Evolutionary conservation across 2,329 filamentous ascomycete genomes (phyloP), one percentile per base, ranked within the genome.

Genomic region (Claviceps capensis): DNA sequence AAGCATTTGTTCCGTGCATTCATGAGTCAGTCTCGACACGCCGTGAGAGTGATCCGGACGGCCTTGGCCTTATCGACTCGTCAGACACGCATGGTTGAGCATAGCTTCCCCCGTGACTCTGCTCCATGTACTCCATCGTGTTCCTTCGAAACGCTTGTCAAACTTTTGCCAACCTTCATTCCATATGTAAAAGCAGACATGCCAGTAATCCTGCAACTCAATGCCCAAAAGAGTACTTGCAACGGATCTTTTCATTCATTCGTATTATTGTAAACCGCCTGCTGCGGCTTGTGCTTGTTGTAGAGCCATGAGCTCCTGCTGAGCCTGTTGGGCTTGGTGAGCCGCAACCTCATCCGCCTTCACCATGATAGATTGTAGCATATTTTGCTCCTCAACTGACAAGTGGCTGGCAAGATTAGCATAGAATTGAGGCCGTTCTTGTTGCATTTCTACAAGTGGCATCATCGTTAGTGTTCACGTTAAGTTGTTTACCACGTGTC

Each of bases 391-490:
- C 48, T 93, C 87, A 0, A 81, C 75, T 40, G 79, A 82, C 42
- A 97, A 78, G 55, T 88, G 85, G 59, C 84, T 81, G 22, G 88
- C 88, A 53, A 98, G 75, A 54, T 76, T 83, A 44, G 83, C 74
- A 66, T 97, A 98, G 59, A 95, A 84, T 59, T 90, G 85, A 16
- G 91, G 90, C 63, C 96, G 89, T 61, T 90, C 85, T 71, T 85
- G 83, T 78, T 96, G 88, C 64, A 97, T 79, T 68, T 80, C 89
- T 95, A 64, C 48, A 50, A 49, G 23, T 23, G 26, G 5, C 2
- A 16, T 17, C 36, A 11, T 9, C 17, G 51, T 54, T 34, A 23
- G 26, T 8, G 45, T 36, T 8, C 7, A n/a, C 9, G 6, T 40
- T 14, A 14, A 38, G n/a, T 17, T 19, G 8, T 41, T 41, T 6